A percentile compares a stretch with the other conserved stretches of the same genome.
Evolutionary conservation across 1,284 basidiomycete species (phyloP).

Genomic region (Pisolithus thermaeus): DNA sequence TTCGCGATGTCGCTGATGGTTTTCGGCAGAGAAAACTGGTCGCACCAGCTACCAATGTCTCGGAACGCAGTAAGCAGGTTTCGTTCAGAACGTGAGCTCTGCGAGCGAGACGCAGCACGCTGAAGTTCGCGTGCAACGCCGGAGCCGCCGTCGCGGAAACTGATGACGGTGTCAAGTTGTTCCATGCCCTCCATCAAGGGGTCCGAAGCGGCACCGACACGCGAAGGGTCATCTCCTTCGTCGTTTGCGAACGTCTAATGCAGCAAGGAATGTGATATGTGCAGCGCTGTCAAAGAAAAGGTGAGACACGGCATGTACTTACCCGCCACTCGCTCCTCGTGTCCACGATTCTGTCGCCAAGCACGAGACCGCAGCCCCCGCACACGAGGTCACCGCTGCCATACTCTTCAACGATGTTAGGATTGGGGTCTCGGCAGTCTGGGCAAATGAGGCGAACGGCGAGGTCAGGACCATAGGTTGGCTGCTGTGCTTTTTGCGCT

Average conservation of each 20-base stretch:
- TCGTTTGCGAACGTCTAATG: constrained; percentile 96
- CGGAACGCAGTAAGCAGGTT: constrained; percentile 85
- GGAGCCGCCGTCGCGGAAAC: constrained; percentile 90
- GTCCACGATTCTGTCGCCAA: constrained; percentile 96
- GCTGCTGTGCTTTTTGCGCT: constrained; percentile 44
- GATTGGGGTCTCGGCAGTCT: constrained; percentile 89
- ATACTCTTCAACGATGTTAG: constrained; percentile 96
- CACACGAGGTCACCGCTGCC: constrained; percentile 97
- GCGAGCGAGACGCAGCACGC: constrained; percentile 79
- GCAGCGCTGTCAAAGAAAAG: constrained; percentile 20
- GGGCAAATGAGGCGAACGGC: constrained; percentile 91
- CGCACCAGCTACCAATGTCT: constrained; percentile 90
- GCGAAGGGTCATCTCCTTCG: constrained; percentile 98
- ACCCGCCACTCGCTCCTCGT: constrained; percentile 97
- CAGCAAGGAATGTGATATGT: constrained; percentile 16
- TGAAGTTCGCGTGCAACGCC: constrained; percentile 91
- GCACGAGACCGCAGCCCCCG: constrained; percentile 90
- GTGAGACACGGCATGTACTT: constrained; percentile 35
- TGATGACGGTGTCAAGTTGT: constrained; percentile 91
- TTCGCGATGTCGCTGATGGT: constrained; percentile 95
- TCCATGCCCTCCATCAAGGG: constrained; percentile 92
- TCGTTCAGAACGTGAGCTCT: constrained; percentile 74
- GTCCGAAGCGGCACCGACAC: constrained; percentile 95
- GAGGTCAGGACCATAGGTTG: constrained; percentile 73
- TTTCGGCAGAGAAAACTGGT: constrained; percentile 92